These are phyloP conservation scores for Aspergillus saccharolyticus DNA, from an alignment of 495 filamentous ascomycete genomes.

Conservation along the genomic window DNA sequence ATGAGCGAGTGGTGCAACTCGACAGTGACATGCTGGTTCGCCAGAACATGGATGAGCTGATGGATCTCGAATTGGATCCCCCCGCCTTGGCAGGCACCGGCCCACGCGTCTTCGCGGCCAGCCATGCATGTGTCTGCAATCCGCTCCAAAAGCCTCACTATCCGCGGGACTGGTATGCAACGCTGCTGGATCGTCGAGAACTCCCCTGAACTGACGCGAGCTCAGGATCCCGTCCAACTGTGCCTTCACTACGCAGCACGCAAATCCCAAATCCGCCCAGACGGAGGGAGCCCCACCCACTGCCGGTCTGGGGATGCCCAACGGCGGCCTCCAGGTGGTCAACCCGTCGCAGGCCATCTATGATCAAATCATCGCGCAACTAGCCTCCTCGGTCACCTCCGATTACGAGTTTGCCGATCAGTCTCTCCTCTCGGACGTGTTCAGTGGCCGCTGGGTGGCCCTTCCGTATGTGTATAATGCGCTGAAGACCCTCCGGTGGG, in stretches of 20 bases:
- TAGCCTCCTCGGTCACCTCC: slow-evolving; percentile 33
- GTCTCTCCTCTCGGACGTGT: slow-evolving; percentile 61
- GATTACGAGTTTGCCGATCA: slow-evolving; percentile 74
- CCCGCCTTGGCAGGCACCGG: slow-evolving; percentile 47
- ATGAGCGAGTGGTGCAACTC: slow-evolving; percentile 69
- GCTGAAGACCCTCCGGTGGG: slow-evolving; percentile 68
- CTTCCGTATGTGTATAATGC: slow-evolving; percentile 80
- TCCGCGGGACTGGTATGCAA: slow-evolving; percentile 59
- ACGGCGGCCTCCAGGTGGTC: slow-evolving; percentile 71
- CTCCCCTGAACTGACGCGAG: background rate
- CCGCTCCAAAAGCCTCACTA: slow-evolving; percentile 71
- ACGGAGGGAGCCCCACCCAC: slow-evolving; percentile 43
- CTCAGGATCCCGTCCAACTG: slow-evolving; percentile 63
- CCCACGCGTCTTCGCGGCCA: slow-evolving; percentile 61
- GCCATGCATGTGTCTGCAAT: slow-evolving; percentile 80
- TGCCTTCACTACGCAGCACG: slow-evolving; percentile 67
- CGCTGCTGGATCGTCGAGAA: background rate
- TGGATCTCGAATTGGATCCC: slow-evolving; percentile 65
- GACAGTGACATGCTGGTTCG: slow-evolving; percentile 80
- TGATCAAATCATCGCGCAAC: slow-evolving; percentile 41
- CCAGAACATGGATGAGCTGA: slow-evolving; percentile 80
- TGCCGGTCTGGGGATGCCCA: slow-evolving; percentile 59
- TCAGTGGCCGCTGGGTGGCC: slow-evolving; percentile 62
- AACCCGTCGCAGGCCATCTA: slow-evolving; percentile 55
- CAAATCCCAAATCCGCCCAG: slow-evolving; percentile 53